Conservation (phyloP, 305 asterid genomes). For the Solanum hybrid region DNA sequence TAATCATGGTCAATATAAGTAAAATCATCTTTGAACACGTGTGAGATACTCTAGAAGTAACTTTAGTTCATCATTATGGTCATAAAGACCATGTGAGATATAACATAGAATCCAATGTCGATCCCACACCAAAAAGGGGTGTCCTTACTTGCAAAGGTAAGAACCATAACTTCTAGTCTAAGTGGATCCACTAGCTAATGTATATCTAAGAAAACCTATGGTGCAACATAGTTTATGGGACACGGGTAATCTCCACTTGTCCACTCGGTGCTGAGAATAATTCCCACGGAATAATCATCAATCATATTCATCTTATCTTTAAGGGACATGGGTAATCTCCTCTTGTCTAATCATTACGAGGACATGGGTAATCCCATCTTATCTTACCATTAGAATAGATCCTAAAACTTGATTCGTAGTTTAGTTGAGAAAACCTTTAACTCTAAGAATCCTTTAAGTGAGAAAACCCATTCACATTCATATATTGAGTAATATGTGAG, state of each 20-base stretch:
- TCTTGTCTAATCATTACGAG: background rate
- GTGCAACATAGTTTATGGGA: background rate
- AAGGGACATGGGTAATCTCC: background rate
- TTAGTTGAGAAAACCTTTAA: background rate
- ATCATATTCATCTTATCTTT: background rate
- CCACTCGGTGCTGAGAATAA: background rate
- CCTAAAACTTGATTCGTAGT: background rate
- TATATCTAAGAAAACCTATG: background rate
- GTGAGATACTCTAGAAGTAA: background rate
- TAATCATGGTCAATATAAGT: background rate
- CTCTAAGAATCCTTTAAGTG: no score
- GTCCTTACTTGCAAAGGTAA: background rate
- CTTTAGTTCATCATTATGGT: no score
- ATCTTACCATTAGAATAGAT: background rate
- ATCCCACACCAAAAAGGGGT: background rate
- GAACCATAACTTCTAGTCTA: background rate
- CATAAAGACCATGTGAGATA: background rate
- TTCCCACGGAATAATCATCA: background rate
- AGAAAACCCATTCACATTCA: no score
- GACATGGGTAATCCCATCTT: background rate
- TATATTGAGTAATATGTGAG: no score
- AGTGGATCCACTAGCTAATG: background rate
- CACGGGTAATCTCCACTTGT: background rate
- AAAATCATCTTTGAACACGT: background rate
- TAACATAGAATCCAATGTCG: no score